Evolutionary conservation across 2,329 filamentous ascomycete species (phyloP).

Genomic region (Diaporthe ilicicola): DNA sequence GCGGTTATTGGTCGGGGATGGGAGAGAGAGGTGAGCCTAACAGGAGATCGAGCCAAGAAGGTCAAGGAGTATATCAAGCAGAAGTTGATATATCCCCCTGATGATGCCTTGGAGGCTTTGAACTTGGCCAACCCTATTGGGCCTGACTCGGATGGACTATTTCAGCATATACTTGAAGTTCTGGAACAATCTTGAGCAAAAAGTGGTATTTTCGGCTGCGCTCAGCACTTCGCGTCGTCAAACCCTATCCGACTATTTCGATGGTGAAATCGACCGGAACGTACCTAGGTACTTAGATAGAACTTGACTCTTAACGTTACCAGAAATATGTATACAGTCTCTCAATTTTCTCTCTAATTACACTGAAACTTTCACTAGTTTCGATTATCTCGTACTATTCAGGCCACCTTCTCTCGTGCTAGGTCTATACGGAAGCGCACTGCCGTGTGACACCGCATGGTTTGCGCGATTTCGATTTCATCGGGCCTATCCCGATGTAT

Average conservation of each 20-base stretch:
- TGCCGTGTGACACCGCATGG: too few relatives aligned
- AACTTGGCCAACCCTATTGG: not conserved
- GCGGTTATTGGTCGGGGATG: conserved; percentile 1
- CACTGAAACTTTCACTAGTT: too few relatives aligned
- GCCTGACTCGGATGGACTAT: not conserved
- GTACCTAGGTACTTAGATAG: not conserved
- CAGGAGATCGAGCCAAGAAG: not conserved
- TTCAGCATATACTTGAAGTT: not conserved
- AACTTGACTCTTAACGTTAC: too few relatives aligned
- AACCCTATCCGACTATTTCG: not conserved
- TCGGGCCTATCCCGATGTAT: not conserved
- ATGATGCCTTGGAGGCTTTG: not conserved
- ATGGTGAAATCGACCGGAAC: too few relatives aligned
- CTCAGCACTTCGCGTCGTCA: too few relatives aligned
- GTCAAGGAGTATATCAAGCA: not conserved
- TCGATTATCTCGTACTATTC: not conserved
- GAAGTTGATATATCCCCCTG: conserved; percentile 4
- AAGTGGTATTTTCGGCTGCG: too few relatives aligned
- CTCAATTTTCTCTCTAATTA: not conserved
- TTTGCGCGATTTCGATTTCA: not conserved
- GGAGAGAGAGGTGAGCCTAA: not conserved
- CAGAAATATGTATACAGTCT: not conserved
- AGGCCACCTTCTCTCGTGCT: too few relatives aligned
- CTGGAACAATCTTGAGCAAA: not conserved
- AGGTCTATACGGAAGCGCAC: too few relatives aligned